Conservation (phyloP, 257 asterid species). For the Primulina eburnea region DNA sequence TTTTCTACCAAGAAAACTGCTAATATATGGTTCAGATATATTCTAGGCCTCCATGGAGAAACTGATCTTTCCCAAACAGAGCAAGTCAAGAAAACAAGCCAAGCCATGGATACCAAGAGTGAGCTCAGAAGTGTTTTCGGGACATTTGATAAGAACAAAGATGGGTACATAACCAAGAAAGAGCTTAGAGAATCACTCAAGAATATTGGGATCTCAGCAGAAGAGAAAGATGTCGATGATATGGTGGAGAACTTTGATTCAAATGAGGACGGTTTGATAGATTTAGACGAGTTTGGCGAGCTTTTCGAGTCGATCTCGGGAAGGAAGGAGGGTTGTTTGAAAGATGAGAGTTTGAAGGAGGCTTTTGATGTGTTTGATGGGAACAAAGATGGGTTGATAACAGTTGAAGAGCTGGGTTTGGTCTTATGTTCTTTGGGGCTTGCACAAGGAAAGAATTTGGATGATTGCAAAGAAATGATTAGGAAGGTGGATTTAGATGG, state of each 20-base stretch:
- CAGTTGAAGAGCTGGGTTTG: constrained; percentile 66
- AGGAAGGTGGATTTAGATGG: constrained; percentile 74
- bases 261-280: constrained; percentile 73
- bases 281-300: constrained; percentile 63
- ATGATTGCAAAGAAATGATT: constrained; percentile 77
- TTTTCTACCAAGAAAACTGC: constrained; percentile 31
- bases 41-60: constrained; percentile 16
- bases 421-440: constrained; percentile 69
- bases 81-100: background rate
- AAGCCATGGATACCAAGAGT: constrained; percentile 5
- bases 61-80: background rate
- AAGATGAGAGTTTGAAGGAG: constrained; percentile 49
- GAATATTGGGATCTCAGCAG: constrained; percentile 60
- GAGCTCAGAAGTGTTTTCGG: constrained; percentile 51
- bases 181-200: constrained; percentile 62
- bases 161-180: constrained; percentile 66
- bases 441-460: constrained; percentile 53
- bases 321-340: background rate
- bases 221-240: constrained; percentile 59
- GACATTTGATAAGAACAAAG: constrained; percentile 77
- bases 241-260: constrained; percentile 64
- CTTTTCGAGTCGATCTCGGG: constrained; percentile 45
- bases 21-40: constrained; percentile 32
- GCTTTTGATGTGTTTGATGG: constrained; percentile 83
- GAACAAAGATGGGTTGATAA: constrained; percentile 67